Evolutionary conservation across 257 asterid genomes (phyloP).

Genomic region (Gardenia jasminoides): DNA sequence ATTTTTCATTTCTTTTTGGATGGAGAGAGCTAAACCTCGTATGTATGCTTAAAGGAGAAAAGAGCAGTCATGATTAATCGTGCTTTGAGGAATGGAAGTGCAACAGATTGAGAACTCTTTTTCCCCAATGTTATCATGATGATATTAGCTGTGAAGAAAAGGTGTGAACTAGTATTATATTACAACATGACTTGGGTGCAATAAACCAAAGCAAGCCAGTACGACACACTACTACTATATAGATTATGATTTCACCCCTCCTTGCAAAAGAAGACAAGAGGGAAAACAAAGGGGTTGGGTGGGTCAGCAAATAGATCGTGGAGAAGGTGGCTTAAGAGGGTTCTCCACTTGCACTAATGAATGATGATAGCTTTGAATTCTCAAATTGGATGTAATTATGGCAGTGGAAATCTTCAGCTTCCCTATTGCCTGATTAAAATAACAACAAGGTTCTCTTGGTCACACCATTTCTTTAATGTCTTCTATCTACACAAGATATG

Average conservation of each 20-base stretch:
- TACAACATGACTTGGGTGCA: background rate
- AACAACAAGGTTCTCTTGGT: constrained; percentile 20
- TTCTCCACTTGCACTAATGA: constrained; percentile 38
- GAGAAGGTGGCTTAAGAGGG: constrained; percentile 51
- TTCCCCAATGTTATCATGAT: background rate
- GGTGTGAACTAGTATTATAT: background rate
- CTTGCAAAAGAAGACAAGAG: constrained; percentile 26
- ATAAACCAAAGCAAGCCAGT: background rate
- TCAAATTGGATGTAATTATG: constrained; percentile 28
- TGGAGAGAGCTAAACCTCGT: constrained; percentile 8
- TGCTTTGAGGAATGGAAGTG: constrained; percentile 8
- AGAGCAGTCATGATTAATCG: constrained; percentile 2
- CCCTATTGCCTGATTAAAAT: constrained; percentile 5
- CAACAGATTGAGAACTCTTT: background rate
- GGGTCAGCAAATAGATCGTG: constrained; percentile 43
- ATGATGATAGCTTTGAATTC: constrained; percentile 38
- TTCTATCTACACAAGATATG: constrained; percentile 1
- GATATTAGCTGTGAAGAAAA: background rate
- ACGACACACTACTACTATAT: too few species aligned
- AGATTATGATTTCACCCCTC: background rate
- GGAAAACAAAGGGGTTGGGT: constrained; percentile 21
- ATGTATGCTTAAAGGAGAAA: constrained; percentile 15
- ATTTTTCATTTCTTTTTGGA: background rate
- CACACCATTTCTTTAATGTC: constrained; percentile 5
- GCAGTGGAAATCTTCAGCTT: constrained; percentile 34